Conservation (phyloP, 2,329 filamentous ascomycete species). For the Alternaria tenuissima region DNA sequence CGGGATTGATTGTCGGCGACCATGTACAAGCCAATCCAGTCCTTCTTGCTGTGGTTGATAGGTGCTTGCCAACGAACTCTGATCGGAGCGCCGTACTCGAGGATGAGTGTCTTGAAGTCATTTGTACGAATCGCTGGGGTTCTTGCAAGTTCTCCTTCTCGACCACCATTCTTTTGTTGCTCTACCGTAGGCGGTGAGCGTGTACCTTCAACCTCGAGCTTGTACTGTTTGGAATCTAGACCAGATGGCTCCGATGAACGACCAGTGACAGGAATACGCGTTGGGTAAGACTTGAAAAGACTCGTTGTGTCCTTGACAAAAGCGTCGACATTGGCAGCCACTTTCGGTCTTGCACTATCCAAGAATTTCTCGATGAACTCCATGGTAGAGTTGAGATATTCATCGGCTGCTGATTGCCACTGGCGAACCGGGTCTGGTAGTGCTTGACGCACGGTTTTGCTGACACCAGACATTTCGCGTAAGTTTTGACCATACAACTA, state of each 20-base stretch:
- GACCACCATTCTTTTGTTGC: slow-evolving; percentile 70
- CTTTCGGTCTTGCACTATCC: slow-evolving; percentile 82
- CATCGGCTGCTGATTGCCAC: slow-evolving; percentile 87
- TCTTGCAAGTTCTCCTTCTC: slow-evolving; percentile 75
- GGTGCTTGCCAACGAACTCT: slow-evolving; percentile 91
- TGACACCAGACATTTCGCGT: slow-evolving; percentile 86
- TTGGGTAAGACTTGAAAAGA: slow-evolving; percentile 88
- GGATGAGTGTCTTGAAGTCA: slow-evolving; percentile 75
- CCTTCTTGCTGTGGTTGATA: slow-evolving; percentile 83
- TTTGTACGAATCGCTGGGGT: slow-evolving; percentile 68
- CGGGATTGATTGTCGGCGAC: slow-evolving; percentile 91
- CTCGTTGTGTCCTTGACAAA: slow-evolving; percentile 88
- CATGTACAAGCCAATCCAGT: slow-evolving; percentile 97
- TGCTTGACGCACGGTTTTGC: slow-evolving; percentile 87
- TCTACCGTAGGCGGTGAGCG: slow-evolving; percentile 57
- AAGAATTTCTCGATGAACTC: slow-evolving; percentile 92
- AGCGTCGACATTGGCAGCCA: slow-evolving; percentile 84
- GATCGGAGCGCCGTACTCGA: slow-evolving; percentile 91
- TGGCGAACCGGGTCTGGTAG: slow-evolving; percentile 83
- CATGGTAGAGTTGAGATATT: slow-evolving; percentile 82
- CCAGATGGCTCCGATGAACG: slow-evolving; percentile 82
- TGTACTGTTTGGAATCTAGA: slow-evolving; percentile 81
- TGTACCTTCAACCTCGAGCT: slow-evolving; percentile 75
- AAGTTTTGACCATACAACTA: slow-evolving; percentile 82
- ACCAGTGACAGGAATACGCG: slow-evolving; percentile 81